A percentile compares a stretch with the other conserved stretches of the same genome.
phyloP scores from a whole-genome alignment of 371 early-diverging fungal genomes.

The Rhizopus stolonifer region DNA sequence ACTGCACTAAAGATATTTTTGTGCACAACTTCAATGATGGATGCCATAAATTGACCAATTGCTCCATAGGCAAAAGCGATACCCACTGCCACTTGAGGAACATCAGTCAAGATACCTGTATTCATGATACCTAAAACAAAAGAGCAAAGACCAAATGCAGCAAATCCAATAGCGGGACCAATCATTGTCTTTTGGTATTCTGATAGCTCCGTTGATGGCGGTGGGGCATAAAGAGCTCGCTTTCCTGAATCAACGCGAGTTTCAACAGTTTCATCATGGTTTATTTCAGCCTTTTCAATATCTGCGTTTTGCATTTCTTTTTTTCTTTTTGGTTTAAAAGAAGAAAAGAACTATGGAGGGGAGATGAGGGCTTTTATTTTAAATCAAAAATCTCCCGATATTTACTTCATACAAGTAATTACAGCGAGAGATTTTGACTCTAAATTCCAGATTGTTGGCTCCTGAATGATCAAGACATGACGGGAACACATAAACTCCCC shows the following conservation, averaged over 20 bases:
- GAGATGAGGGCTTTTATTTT: no score
- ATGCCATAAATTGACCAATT: slow-evolving; percentile 29
- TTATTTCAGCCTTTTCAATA: slow-evolving; percentile 20
- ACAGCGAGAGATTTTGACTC: no score
- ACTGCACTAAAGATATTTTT: slow-evolving; percentile 30
- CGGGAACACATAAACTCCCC: no score
- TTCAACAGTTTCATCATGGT: slow-evolving; percentile 19
- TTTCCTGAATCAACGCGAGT: neutral
- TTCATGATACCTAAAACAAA: slow-evolving; percentile 33
- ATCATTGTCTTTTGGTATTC: slow-evolving; percentile 16
- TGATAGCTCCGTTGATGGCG: slow-evolving; percentile 11
- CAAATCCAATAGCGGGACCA: slow-evolving; percentile 29
- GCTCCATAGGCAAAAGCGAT: slow-evolving; percentile 26
- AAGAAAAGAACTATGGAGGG: no score
- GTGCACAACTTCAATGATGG: slow-evolving; percentile 22
- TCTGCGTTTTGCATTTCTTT: no score
- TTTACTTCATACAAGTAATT: no score
- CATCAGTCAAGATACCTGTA: slow-evolving; percentile 20
- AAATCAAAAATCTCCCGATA: no score
- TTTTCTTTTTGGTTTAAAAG: no score
- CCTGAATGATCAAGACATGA: no score
- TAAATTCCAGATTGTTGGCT: no score
- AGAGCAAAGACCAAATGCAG: slow-evolving; percentile 29
- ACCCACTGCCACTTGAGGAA: slow-evolving; percentile 33
- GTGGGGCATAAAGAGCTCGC: neutral